Evolutionary conservation across 2,329 filamentous ascomycete species (phyloP), one percentile per base, ranked within the genome.

Genomic region (Alternaria triticimaculans): DNA sequence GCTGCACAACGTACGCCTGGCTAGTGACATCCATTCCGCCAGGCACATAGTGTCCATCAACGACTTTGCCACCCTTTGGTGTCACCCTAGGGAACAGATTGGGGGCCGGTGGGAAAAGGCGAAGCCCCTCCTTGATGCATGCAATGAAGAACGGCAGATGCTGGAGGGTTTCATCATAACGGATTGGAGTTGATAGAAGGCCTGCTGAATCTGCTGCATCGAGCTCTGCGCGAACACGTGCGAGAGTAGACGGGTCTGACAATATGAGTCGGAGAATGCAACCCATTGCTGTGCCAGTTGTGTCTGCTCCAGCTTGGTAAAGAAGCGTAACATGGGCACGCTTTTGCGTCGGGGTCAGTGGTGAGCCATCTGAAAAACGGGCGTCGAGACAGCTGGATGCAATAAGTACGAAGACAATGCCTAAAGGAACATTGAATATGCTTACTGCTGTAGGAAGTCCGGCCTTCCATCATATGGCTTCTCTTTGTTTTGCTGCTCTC

Each of bases 91-190:
- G 82, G 69, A 87, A 85, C 25, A 87, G 80, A 60, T 84, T 86
- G 2, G 84, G 82, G 0, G 84, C 85, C 0, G 85, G 81, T 2
- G 85, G 85, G 58, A 82, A 81, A 20, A 87, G 77, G 3, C 85
- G 83, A 68, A 87, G 76, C 1, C 81, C 80, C 68, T 87, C 85
- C 25, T 82, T 82, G 49, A 87, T 80, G 63, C 84, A 86, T 2
- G 84, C 84, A 4, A 83, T 75, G 63, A 84, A 87, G 73, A 81
- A 87, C 1, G 82, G 85, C 46, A 78, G 72, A 46, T 76, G 72
- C 10, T 63, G 64, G n/a, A 72, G 70, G 12, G 74, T 73, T 53
- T 79, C 74, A 44, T 79, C 75, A 48, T 71, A 77, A 23, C 68
- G 67, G 28, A 78, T 66, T 2, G 77, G 75, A 0, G 30, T 57